phyloP scores from a whole-genome alignment of 2,329 filamentous ascomycete species.

The Trichoderma sp. region DNA sequence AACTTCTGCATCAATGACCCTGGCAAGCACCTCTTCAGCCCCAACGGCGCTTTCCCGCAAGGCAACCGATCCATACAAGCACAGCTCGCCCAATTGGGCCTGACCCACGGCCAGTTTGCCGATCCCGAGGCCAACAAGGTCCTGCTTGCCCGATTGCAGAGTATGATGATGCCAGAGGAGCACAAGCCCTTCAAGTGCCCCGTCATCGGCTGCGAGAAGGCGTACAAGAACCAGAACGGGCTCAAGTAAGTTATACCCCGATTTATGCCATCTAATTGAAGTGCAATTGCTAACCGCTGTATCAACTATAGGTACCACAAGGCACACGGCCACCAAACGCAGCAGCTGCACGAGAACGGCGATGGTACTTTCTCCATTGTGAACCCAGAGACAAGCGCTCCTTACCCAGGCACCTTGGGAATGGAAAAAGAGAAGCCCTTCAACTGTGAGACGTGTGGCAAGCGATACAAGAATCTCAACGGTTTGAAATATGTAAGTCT shows the following conservation, averaged over 20 bases:
- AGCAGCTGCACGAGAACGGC: conserved; percentile 92
- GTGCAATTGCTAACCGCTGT: background rate
- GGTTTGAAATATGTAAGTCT: conserved; percentile 84
- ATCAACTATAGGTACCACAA: conserved; percentile 57
- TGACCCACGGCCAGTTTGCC: conserved; percentile 72
- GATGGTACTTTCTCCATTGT: conserved; percentile 98
- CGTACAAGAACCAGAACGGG: conserved; percentile 99
- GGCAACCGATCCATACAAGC: conserved; percentile 64
- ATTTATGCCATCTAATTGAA: background rate
- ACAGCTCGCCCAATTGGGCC: conserved; percentile 67
- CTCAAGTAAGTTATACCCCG: conserved; percentile 71
- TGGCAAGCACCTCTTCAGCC: conserved; percentile 87
- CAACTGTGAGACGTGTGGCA: conserved; percentile 93
- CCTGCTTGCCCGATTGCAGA: conserved; percentile 55
- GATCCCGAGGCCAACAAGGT: conserved; percentile 69
- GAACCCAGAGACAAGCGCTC: conserved; percentile 88
- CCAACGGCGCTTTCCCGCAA: conserved; percentile 68
- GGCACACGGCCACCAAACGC: conserved; percentile 90
- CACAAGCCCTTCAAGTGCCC: conserved; percentile 98
- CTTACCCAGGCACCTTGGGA: conserved; percentile 93
- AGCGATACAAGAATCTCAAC: conserved; percentile 98
- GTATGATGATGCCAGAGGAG: conserved; percentile 75
- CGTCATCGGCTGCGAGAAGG: conserved; percentile 97
- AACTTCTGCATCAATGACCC: conserved; percentile 82
- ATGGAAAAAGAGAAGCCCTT: conserved; percentile 99